phyloP scores from a whole-genome alignment of 2,329 filamentous ascomycete species.

The Venturia nashicola region DNA sequence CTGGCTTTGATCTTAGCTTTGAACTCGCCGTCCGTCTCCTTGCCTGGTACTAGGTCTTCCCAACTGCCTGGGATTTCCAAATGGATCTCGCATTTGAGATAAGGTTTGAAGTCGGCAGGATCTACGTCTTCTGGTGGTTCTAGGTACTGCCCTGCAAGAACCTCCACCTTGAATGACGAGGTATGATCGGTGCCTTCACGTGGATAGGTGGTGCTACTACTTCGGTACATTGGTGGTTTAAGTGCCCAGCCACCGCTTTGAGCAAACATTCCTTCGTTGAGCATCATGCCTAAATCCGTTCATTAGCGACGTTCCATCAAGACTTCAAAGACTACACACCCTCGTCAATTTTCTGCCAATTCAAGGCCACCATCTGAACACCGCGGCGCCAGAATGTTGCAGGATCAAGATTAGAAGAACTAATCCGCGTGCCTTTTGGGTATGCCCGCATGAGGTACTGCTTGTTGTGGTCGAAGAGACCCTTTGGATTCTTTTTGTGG shows the following conservation, averaged over 20 bases:
- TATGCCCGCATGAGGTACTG: conserved; percentile 79
- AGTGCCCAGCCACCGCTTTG: conserved; percentile 72
- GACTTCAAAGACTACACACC: not conserved
- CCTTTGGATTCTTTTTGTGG: conserved; percentile 39
- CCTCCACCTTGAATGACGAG: conserved; percentile 45
- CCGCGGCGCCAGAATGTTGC: conserved; percentile 77
- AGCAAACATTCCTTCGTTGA: conserved; percentile 86
- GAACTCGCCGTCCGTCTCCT: conserved; percentile 40
- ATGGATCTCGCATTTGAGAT: conserved; percentile 70
- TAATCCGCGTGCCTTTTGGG: conserved; percentile 68
- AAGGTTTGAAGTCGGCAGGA: conserved; percentile 53
- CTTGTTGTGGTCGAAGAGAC: conserved; percentile 71
- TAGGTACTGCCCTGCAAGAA: conserved; percentile 67
- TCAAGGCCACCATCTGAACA: conserved; percentile 81
- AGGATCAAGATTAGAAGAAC: conserved; percentile 79
- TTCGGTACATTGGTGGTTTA: conserved; percentile 65
- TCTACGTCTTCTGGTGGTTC: conserved; percentile 45
- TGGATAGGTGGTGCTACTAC: conserved; percentile 10
- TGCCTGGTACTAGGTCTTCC: conserved; percentile 17
- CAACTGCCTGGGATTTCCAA: conserved; percentile 43
- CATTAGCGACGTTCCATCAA: not conserved
- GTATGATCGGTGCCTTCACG: conserved; percentile 33
- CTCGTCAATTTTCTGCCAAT: conserved; percentile 85
- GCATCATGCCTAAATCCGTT: conserved; percentile 62
- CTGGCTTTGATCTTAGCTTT: conserved; percentile 34